Conservation (phyloP, 2,329 filamentous ascomycete genomes). For the Periconia macrospinosa region DNA sequence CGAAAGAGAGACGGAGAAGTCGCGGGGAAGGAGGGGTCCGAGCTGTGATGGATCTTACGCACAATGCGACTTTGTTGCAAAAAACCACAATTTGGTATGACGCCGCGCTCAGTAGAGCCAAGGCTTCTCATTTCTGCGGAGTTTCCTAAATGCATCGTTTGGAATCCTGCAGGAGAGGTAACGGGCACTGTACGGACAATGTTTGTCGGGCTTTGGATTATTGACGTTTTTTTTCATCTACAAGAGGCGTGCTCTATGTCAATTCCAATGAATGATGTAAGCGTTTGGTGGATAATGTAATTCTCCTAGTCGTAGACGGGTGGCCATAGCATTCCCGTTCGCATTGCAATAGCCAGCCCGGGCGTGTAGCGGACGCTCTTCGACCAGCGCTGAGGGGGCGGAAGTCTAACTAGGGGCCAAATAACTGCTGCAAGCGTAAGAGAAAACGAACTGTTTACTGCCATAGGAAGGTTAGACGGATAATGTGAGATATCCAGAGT, state of each 20-base stretch:
- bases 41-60: too few relatives aligned
- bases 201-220: neutral
- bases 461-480: neutral
- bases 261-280: neutral
- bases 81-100: too few relatives aligned
- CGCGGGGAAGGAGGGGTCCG: too few relatives aligned
- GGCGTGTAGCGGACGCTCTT: neutral
- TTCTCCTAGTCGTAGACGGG: neutral
- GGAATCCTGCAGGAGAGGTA: neutral
- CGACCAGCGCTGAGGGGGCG: neutral
- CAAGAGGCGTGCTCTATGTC: neutral
- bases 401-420: neutral
- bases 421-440: neutral
- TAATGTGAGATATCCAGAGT: neutral
- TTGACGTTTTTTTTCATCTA: neutral
- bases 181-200: neutral
- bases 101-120: too few relatives aligned
- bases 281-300: neutral
- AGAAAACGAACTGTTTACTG: neutral
- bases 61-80: too few relatives aligned
- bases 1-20: neutral
- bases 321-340: conserved; percentile 1
- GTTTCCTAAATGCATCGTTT: conserved; percentile 4
- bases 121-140: neutral
- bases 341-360: neutral